phyloP scores from a whole-genome alignment of 108 stramenopile genomes.

The Aurantiochytrium sp. region DNA sequence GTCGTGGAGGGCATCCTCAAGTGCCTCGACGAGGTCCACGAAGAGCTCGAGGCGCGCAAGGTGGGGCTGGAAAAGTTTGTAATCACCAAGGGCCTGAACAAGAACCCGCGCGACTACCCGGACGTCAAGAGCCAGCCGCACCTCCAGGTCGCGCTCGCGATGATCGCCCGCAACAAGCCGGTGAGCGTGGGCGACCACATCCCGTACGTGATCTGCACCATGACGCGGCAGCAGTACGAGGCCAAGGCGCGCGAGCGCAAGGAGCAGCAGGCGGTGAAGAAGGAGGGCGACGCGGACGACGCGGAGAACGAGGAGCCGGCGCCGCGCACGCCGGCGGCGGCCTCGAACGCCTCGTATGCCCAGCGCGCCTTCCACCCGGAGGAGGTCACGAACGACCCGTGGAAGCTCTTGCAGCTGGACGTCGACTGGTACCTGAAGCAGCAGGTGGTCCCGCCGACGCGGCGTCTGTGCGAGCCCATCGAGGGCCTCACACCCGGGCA shows the following conservation, averaged over 20 bases:
- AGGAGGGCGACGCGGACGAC: neutral
- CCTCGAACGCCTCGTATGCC: neutral
- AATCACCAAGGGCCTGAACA: constrained; percentile 97
- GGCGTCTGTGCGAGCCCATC: constrained; percentile 96
- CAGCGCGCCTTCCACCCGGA: constrained; percentile 39
- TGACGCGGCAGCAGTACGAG: neutral
- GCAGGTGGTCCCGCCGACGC: constrained; percentile 92
- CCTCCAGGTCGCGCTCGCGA: constrained; percentile 89
- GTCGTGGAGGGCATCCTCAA: constrained; percentile 80
- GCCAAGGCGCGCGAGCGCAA: neutral
- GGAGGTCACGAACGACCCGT: neutral
- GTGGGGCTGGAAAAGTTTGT: constrained; percentile 83
- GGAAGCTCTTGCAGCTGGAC: constrained; percentile 61
- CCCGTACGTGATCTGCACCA: constrained; percentile 82
- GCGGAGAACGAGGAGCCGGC: neutral
- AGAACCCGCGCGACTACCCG: constrained; percentile 96
- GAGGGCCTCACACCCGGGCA: constrained; percentile 68
- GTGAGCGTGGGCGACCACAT: constrained; percentile 98
- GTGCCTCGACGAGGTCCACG: constrained; percentile 80
- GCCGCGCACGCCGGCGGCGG: neutral
- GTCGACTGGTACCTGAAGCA: constrained; percentile 95
- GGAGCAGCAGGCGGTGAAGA: neutral
- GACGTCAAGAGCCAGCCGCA: constrained; percentile 91
- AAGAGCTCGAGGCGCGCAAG: constrained; percentile 73
- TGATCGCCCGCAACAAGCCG: constrained; percentile 80